Conservation (phyloP, 768 basidiomycete species). For the Leccinum barrowsii region DNA sequence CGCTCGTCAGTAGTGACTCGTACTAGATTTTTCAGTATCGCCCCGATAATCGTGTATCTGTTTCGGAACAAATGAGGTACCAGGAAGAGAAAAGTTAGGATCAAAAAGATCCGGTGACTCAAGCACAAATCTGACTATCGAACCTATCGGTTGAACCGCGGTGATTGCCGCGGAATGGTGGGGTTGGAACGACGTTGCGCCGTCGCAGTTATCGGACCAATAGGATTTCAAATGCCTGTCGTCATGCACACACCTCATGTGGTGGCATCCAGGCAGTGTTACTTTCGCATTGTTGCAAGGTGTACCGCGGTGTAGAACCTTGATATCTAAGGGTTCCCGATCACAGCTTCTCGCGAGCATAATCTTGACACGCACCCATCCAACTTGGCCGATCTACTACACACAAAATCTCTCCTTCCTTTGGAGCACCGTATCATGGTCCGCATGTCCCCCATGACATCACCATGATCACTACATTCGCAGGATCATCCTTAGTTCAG, state of each 20-base stretch:
- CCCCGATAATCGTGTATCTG: background rate
- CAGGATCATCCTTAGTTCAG: background rate
- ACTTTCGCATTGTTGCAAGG: constrained; percentile 11
- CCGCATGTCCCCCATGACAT: constrained; percentile 39
- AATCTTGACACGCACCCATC: constrained; percentile 28
- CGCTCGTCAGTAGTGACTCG: background rate
- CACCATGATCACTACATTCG: constrained; percentile 42
- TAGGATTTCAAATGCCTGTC: background rate
- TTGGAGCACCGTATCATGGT: constrained; percentile 34
- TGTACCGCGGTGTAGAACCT: constrained; percentile 3
- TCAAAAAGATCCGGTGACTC: too few species aligned
- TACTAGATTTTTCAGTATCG: background rate
- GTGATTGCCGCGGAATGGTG: background rate
- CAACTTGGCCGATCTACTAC: constrained; percentile 55
- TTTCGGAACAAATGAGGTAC: background rate
- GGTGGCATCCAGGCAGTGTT: background rate
- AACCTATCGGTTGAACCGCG: background rate
- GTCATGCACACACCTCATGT: background rate
- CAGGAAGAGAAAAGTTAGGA: background rate
- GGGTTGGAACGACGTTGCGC: background rate
- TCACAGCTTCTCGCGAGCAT: constrained; percentile 28
- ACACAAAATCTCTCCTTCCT: constrained; percentile 53
- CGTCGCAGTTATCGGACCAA: background rate
- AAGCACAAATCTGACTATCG: background rate
- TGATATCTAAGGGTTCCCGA: constrained; percentile 5